A percentile compares a stretch with the other conserved stretches of the same genome.
Conservation (phyloP, 140 eudicot genomes). For the Anethum foeniculum region DNA sequence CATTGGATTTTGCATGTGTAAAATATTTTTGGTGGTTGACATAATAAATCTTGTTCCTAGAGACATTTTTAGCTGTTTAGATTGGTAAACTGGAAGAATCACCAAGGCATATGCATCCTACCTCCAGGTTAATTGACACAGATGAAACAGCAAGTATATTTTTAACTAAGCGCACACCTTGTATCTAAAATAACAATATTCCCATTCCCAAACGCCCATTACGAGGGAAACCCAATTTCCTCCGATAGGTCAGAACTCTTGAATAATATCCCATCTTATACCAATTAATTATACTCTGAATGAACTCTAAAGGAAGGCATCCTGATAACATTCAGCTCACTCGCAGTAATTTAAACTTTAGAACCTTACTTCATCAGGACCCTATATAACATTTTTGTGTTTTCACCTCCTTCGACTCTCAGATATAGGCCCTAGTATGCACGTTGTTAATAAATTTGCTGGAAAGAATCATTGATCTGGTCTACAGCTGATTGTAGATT, state of each 20-base stretch:
- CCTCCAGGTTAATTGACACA: not conserved
- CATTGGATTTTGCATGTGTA: not conserved
- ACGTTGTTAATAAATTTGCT: not conserved
- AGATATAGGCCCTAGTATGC: not conserved
- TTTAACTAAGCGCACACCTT: not conserved
- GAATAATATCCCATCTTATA: not conserved
- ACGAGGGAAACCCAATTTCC: not conserved
- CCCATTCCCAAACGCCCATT: not conserved
- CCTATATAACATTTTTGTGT: not conserved
- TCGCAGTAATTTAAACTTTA: not conserved
- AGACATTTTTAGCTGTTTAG: not conserved
- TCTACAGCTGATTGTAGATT: not conserved
- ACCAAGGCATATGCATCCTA: not conserved
- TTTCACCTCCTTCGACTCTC: not conserved
- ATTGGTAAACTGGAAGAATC: not conserved
- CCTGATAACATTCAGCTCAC: not conserved
- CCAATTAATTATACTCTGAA: not conserved
- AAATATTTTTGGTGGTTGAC: not conserved
- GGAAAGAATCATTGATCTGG: not conserved
- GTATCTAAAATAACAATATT: not conserved
- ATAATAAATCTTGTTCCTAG: not conserved
- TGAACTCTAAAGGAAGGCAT: not conserved
- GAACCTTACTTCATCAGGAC: not conserved
- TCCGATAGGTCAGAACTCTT: not conserved
- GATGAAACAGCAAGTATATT: not conserved